Conservation (phyloP, 139 green algal genomes). For the Ettlia oleoabundans region DNA sequence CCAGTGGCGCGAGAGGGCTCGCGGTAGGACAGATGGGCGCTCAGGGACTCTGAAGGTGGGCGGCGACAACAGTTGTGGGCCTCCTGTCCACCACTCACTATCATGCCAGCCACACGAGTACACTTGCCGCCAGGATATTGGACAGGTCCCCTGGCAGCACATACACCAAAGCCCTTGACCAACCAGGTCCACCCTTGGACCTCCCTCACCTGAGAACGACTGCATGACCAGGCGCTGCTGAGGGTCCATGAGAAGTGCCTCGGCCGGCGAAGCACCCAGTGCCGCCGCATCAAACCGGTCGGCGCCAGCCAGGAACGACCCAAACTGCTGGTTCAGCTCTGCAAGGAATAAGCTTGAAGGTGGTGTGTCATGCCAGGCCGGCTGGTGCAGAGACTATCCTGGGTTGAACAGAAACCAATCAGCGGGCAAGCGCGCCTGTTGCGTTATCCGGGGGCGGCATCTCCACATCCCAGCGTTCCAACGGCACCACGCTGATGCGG, state of each 20-base stretch:
- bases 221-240: constrained; percentile 82
- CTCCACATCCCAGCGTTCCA: constrained; percentile 64
- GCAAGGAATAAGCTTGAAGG: not conserved
- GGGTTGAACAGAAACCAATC: not conserved
- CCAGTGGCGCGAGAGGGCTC: constrained; percentile 41
- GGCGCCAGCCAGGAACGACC: constrained; percentile 58
- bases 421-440: not conserved
- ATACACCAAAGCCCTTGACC: no score
- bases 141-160: no score
- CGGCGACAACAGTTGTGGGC: not conserved
- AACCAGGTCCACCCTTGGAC: not conserved
- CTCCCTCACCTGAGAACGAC: constrained; percentile 16
- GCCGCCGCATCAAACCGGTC: constrained; percentile 63
- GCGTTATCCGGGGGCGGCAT: constrained; percentile 12
- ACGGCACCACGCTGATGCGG: constrained; percentile 46
- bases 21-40: not conserved
- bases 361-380: not conserved
- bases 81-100: no score
- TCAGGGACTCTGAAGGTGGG: constrained; percentile 1
- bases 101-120: no score
- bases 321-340: constrained; percentile 61
- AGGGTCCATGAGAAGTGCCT: constrained; percentile 80
- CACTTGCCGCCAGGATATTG: no score
- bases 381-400: no score
- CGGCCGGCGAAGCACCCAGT: constrained; percentile 50